A percentile compares a stretch with the other conserved stretches of the same genome.
Conservation (phyloP, 805 yeast species). For the Kazachstania psychrophila region DNA sequence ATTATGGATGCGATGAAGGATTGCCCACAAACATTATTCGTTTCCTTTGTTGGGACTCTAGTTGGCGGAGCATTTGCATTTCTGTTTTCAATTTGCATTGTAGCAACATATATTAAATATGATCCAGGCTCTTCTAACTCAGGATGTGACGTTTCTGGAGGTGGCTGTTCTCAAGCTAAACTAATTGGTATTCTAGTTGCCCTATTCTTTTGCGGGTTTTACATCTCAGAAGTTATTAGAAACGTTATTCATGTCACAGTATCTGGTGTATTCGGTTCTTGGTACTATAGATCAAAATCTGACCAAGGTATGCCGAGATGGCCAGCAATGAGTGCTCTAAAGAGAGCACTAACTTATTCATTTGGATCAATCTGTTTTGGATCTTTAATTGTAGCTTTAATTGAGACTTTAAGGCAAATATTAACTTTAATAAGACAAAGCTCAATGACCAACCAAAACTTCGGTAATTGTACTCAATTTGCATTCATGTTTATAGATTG, state of each 20-base stretch:
- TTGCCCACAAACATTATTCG: conserved; percentile 59
- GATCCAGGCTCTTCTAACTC: conserved; percentile 46
- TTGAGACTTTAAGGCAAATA: conserved; percentile 55
- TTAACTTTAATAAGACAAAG: conserved; percentile 42
- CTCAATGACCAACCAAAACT: conserved; percentile 33
- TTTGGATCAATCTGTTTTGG: conserved; percentile 90
- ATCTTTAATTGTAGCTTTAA: conserved; percentile 57
- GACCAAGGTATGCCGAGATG: conserved; percentile 70
- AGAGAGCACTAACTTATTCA: conserved; percentile 72
- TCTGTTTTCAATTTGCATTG: conserved; percentile 57
- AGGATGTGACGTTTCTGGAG: conserved; percentile 43
- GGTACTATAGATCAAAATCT: conserved; percentile 75
- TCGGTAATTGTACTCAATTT: conserved; percentile 44
- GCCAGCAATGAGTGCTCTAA: conserved; percentile 76
- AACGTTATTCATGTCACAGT: conserved; percentile 74
- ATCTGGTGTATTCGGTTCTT: conserved; percentile 79
- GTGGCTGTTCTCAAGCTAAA: conserved; percentile 50
- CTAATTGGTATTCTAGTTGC: conserved; percentile 63
- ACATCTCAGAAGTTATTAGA: conserved; percentile 71
- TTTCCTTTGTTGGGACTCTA: conserved; percentile 51
- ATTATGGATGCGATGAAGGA: conserved; percentile 69
- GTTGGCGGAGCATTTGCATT: conserved; percentile 54
- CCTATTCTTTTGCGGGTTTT: conserved; percentile 75
- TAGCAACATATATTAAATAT: conserved; percentile 70
- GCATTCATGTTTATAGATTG: conserved; percentile 47